These are phyloP conservation scores for Solanum aculeatissimum DNA, from an alignment of 305 asterid genomes.

Conservation along the genomic window DNA sequence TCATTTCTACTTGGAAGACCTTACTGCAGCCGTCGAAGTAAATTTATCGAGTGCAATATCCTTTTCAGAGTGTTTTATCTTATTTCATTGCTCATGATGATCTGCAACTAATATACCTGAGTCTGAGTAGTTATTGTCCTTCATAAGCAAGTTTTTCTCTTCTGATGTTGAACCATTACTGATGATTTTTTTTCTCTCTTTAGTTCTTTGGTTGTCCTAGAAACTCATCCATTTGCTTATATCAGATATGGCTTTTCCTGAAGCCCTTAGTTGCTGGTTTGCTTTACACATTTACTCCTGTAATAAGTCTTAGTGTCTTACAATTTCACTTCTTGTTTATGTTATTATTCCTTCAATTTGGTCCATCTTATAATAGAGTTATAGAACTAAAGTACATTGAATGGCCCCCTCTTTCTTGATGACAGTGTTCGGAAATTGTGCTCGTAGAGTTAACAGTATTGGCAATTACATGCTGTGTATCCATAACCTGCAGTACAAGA, in stretches of 20 bases:
- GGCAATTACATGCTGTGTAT: constrained; percentile 1
- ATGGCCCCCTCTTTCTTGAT: neutral
- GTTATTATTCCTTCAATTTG: neutral
- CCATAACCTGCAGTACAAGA: constrained; percentile 66
- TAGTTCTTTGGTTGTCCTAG: neutral
- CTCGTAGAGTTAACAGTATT: neutral
- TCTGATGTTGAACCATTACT: neutral
- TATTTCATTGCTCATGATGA: neutral
- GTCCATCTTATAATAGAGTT: neutral
- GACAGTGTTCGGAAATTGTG: neutral
- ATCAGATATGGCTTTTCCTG: neutral
- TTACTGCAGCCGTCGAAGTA: constrained; percentile 82
- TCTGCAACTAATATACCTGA: neutral
- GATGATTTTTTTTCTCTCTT: neutral
- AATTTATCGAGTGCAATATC: constrained; percentile 93
- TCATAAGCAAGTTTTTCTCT: neutral
- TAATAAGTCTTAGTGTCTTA: neutral
- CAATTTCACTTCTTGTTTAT: neutral
- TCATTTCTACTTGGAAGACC: constrained; percentile 96
- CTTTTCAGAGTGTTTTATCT: constrained; percentile 23
- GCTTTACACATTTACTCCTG: neutral
- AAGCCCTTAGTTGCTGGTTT: neutral
- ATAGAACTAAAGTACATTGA: neutral
- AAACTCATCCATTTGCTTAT: neutral
- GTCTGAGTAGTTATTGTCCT: neutral